These are phyloP conservation scores for Agapanthus africanus DNA, from an alignment of 106 monocot genomes.

Conservation along the genomic window DNA sequence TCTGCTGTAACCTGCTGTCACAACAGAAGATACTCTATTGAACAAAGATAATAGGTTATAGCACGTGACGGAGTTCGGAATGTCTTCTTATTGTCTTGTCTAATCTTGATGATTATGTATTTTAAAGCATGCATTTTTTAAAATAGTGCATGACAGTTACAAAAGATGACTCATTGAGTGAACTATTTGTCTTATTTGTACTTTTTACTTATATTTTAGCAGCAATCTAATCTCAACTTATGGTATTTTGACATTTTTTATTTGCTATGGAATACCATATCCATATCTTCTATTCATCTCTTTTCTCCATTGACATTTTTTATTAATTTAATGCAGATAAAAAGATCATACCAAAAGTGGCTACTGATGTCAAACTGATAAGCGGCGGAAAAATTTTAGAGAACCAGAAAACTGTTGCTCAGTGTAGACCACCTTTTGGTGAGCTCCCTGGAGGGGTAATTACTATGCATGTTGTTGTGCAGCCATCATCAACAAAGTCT, in stretches of 20 bases:
- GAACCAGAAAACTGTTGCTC: constrained; percentile 10
- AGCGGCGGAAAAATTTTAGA: constrained; percentile 17
- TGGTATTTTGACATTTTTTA: neutral
- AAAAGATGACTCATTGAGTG: neutral
- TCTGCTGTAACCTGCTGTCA: neutral
- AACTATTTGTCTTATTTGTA: neutral
- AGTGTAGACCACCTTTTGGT: constrained; percentile 18
- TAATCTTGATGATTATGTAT: neutral
- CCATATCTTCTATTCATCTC: neutral
- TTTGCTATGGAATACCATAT: neutral
- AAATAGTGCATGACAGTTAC: neutral
- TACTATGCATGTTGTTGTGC: constrained; percentile 23
- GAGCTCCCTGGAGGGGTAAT: constrained; percentile 19
- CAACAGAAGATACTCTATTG: neutral
- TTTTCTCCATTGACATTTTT: neutral
- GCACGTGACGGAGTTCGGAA: neutral
- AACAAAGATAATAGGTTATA: neutral
- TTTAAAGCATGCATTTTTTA: neutral
- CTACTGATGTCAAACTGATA: constrained; percentile 18
- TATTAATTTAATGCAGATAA: constrained; percentile 5
- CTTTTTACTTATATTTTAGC: neutral
- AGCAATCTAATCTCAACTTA: neutral
- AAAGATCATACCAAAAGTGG: constrained; percentile 15
- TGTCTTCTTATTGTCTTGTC: neutral
- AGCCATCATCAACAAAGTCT: constrained; percentile 20